A percentile compares a stretch with the other conserved stretches of the same genome.
phyloP scores from a whole-genome alignment of 2,329 filamentous ascomycete genomes.

The Fusarium hostae region DNA sequence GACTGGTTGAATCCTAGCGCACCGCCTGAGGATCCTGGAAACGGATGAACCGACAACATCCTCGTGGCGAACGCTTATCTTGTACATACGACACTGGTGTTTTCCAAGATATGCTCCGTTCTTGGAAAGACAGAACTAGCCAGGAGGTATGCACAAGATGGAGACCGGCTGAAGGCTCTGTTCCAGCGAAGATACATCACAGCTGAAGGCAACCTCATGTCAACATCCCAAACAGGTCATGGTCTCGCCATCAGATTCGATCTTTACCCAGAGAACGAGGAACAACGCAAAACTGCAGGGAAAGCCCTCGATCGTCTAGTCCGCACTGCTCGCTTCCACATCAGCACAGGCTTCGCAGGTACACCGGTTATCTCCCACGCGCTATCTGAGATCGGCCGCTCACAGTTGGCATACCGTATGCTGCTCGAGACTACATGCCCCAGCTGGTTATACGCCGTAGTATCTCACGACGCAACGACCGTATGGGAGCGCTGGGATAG shows the following conservation, averaged over 20 bases:
- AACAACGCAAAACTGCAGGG: background rate
- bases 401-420: background rate
- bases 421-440: background rate
- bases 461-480: background rate
- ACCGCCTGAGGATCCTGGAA: background rate
- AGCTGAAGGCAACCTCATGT: fast-evolving
- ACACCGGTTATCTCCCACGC: background rate
- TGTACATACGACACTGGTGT: background rate
- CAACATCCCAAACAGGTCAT: background rate
- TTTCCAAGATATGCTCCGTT: background rate
- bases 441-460: background rate
- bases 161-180: fast-evolving
- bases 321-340: background rate
- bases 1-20: background rate
- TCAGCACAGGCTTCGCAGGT: background rate
- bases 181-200: background rate
- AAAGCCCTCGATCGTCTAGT: background rate
- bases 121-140: background rate
- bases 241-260: background rate
- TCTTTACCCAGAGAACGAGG: background rate
- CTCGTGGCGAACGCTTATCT: background rate
- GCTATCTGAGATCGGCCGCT: background rate
- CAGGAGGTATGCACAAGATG: background rate
- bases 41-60: background rate
- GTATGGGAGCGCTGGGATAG: background rate